phyloP scores from a whole-genome alignment of 1,284 basidiomycete species.

The Acaromyces ingoldii region DNA sequence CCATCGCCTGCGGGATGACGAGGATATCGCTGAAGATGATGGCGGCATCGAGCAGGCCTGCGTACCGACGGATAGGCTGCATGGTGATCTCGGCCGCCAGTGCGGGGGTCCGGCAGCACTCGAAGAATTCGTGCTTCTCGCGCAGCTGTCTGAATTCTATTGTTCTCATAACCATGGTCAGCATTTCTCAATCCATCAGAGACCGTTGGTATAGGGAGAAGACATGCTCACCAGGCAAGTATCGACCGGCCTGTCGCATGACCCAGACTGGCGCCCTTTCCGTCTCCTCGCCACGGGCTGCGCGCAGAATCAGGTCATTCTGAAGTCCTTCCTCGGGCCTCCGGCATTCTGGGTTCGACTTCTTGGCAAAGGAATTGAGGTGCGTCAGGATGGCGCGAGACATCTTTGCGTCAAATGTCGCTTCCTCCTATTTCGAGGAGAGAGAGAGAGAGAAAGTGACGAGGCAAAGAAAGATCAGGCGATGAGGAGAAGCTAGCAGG shows the following conservation, averaged over 20 bases:
- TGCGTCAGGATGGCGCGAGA: conserved; percentile 7
- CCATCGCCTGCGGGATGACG: conserved; percentile 51
- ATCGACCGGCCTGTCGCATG: conserved; percentile 96
- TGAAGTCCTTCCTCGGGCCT: conserved; percentile 56
- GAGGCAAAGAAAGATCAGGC: too few species aligned
- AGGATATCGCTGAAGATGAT: conserved; percentile 52
- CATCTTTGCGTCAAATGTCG: too few species aligned
- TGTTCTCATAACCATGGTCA: too few species aligned
- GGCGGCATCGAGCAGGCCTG: conserved; percentile 47
- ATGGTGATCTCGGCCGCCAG: conserved; percentile 49
- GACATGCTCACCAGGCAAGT: conserved; percentile 71
- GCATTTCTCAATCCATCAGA: background rate
- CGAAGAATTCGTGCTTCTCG: conserved; percentile 49
- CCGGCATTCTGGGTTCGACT: background rate
- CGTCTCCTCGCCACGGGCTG: conserved; percentile 79
- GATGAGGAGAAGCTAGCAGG: too few species aligned
- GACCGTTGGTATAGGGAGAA: background rate
- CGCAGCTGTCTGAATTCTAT: conserved; percentile 49
- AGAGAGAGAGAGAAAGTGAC: too few species aligned
- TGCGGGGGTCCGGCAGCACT: conserved; percentile 47
- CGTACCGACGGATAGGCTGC: conserved; percentile 48
- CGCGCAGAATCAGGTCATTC: conserved; percentile 84
- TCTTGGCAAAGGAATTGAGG: conserved; percentile 16
- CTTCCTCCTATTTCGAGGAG: too few species aligned
- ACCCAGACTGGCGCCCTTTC: conserved; percentile 96